These are phyloP conservation scores for Senna siamea DNA, from an alignment of 306 rosid genomes.

Conservation along the genomic window DNA sequence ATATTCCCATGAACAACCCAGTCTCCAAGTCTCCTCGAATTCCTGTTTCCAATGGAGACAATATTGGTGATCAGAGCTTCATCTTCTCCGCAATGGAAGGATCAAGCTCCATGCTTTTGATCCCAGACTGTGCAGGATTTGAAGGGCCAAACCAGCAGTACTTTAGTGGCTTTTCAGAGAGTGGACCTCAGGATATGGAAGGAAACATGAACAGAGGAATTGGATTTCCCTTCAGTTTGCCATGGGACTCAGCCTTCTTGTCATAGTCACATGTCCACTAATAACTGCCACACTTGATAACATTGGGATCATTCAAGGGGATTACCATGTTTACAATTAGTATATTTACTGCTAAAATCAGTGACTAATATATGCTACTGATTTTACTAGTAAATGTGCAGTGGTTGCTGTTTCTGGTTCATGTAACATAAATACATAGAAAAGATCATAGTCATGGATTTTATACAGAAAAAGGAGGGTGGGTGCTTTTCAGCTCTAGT, in stretches of 20 bases:
- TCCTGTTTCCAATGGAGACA: constrained; percentile 43
- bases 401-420: background rate
- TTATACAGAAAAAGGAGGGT: too few relatives aligned
- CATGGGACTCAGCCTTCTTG: constrained; percentile 60
- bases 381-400: constrained; percentile 50
- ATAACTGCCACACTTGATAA: too few relatives aligned
- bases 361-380: too few relatives aligned
- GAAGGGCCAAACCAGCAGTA: constrained; percentile 55
- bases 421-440: too few relatives aligned
- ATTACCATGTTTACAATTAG: too few relatives aligned
- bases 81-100: constrained; percentile 50
- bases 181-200: constrained; percentile 53
- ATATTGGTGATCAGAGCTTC: constrained; percentile 47
- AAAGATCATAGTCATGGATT: too few relatives aligned
- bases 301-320: too few relatives aligned
- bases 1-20: constrained; percentile 38
- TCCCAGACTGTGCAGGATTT: constrained; percentile 45
- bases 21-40: constrained; percentile 35
- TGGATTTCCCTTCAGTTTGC: constrained; percentile 67
- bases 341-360: too few relatives aligned
- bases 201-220: constrained; percentile 31
- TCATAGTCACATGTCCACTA: constrained; percentile 66
- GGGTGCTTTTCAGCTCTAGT: too few relatives aligned
- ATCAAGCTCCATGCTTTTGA: constrained; percentile 50
- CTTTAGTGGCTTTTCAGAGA: constrained; percentile 53